Conservation (phyloP, 352 stramenopile genomes). For the Globisporangium paroecandrum region DNA sequence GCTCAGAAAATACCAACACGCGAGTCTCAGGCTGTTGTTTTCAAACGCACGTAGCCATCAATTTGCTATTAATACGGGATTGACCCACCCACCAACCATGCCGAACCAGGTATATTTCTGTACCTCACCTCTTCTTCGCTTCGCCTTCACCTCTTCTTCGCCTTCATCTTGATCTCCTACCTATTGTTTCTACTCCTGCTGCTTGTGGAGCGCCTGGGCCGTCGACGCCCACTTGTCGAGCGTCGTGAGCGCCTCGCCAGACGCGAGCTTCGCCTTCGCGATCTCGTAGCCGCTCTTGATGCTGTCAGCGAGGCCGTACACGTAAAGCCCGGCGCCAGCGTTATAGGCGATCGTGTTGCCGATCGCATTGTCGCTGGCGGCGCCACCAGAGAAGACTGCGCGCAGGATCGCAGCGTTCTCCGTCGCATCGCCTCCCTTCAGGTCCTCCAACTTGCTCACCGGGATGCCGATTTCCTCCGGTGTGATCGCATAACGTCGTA, state of each 20-base stretch:
- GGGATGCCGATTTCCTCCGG: slow-evolving; percentile 87
- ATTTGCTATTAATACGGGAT: slow-evolving; percentile 7
- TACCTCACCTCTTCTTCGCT: not conserved
- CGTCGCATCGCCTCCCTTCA: slow-evolving; percentile 93
- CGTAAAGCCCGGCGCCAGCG: slow-evolving; percentile 95
- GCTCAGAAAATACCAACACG: not conserved
- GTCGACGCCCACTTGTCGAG: slow-evolving; percentile 64
- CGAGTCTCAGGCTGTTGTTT: not conserved
- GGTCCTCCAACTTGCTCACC: slow-evolving; percentile 88
- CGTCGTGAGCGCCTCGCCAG: slow-evolving; percentile 58
- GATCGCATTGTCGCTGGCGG: slow-evolving; percentile 90
- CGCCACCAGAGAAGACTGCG: slow-evolving; percentile 77
- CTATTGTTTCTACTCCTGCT: slow-evolving; percentile 9
- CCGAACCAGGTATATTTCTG: slow-evolving; percentile 3
- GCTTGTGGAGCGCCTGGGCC: slow-evolving; percentile 45
- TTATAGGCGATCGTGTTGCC: slow-evolving; percentile 98
- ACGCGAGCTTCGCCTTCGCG: slow-evolving; percentile 66
- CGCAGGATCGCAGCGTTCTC: slow-evolving; percentile 95
- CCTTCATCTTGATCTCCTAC: not conserved
- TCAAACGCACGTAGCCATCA: not conserved
- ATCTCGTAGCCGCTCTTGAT: slow-evolving; percentile 87
- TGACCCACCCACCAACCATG: not conserved
- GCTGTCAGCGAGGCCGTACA: slow-evolving; percentile 91
- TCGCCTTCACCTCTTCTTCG: not conserved
- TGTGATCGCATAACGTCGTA: slow-evolving; percentile 42